Base-by-base conservation (phyloP, 768 basidiomycete genomes). In the Russula olivacea region DNA sequence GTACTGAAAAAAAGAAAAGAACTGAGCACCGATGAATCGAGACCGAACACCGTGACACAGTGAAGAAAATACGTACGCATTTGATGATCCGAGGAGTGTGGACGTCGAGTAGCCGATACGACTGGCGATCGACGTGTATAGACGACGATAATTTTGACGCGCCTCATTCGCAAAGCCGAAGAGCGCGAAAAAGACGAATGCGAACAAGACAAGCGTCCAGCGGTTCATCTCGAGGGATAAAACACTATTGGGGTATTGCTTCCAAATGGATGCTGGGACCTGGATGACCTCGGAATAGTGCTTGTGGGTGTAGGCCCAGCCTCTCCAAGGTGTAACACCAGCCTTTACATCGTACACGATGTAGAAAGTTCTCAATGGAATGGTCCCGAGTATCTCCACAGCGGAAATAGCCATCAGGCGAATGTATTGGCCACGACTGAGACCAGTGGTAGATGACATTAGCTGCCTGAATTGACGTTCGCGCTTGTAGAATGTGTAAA, bases 271-370 rank as follows among this genome's bases (percentile, higher is more conserved):
- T 0, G 74, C 61, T 1, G 81, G 77, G 53, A 72, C 59, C 43
- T 74, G 74, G 0, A 61, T 68, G 4, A 85, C 72, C 9, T 76
- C 74, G 2, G 71, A 76, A 66, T 77, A 83, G 43, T 78, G 68
- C 28, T 10, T 61, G 68, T 89, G 87, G 0, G 81, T 77, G 66
- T 80, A 76, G 0, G 69, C 73, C 79, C 83, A 83, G 32, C 79
- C 77, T 0, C 65, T 61, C 75, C 79, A 86, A 19, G 51, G 32
- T 11, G 1, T 2, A 19, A 52, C n/a, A 7, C 51, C 51, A 2
- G 2, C 1, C 51, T 21, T 32, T 4, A n/a, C 4, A 52, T 21
- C 3, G 4, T 1, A 3, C n/a, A 52, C 51, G 10, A 52, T 34
- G 5, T n/a, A 12, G 12, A 34, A 34, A 14, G 43, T 21, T 19